Evolutionary conservation across 2,329 filamentous ascomycete species (phyloP).

Genomic region (Colletotrichum noveboracense): DNA sequence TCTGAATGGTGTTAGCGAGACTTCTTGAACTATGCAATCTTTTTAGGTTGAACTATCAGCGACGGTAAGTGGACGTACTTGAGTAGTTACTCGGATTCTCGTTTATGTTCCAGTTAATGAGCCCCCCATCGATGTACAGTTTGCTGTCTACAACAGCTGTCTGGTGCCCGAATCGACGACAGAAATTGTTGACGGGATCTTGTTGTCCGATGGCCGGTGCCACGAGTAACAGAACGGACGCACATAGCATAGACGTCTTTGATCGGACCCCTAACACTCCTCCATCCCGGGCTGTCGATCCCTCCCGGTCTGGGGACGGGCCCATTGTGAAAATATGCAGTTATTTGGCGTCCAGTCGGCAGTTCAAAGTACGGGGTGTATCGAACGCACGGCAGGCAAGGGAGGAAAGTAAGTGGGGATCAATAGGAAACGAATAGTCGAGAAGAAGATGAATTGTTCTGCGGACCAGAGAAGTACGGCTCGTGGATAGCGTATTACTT

Average conservation of each 20-base stretch:
- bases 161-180: constrained; percentile 62
- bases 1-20: constrained; percentile 38
- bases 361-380: background rate
- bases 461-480: background rate
- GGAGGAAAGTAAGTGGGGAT: background rate
- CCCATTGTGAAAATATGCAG: background rate
- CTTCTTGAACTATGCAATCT: background rate
- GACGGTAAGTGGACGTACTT: constrained; percentile 46
- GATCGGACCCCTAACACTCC: background rate
- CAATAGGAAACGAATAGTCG: background rate
- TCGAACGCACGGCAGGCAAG: background rate
- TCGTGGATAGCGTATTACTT: background rate
- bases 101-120: constrained; percentile 54
- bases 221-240: constrained; percentile 2
- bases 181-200: constrained; percentile 60
- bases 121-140: constrained; percentile 68
- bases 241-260: background rate
- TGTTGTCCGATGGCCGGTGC: constrained; percentile 35
- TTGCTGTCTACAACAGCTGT: constrained; percentile 63
- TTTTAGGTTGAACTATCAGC: background rate
- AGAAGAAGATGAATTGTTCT: background rate
- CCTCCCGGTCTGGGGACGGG: background rate
- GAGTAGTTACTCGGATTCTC: constrained; percentile 52
- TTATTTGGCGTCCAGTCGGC: background rate
- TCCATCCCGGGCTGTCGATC: background rate